A percentile compares a stretch with the other conserved stretches of the same genome.
These are phyloP conservation scores for Coemansia sp. DNA, from an alignment of 192 early-diverging fungal genomes.

Conservation along the genomic window DNA sequence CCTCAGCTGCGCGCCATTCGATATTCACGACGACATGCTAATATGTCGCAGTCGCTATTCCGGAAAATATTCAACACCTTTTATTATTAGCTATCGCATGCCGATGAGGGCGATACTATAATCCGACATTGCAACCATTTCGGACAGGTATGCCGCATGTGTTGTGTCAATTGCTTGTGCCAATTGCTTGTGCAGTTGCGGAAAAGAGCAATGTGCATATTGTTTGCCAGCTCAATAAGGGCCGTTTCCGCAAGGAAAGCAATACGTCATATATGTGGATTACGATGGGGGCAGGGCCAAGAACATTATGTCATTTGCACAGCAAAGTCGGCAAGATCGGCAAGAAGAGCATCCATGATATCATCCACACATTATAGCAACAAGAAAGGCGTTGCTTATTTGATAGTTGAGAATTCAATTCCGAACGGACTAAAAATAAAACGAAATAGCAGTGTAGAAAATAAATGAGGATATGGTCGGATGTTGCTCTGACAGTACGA, in stretches of 20 bases:
- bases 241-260: neutral
- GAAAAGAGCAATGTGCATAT: neutral
- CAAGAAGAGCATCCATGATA: neutral
- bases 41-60: neutral
- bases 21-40: neutral
- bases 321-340: neutral
- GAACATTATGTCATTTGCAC: neutral
- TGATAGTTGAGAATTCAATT: no score
- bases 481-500: neutral
- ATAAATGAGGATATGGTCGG: neutral
- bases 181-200: neutral
- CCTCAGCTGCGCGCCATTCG: neutral
- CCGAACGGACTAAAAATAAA: no score
- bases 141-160: neutral
- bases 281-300: neutral
- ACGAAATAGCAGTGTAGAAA: no score
- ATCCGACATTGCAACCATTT: neutral
- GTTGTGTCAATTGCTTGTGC: neutral
- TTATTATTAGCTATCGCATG: no score
- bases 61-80: no score
- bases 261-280: neutral
- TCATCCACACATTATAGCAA: no score
- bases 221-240: neutral
- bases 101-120: neutral
- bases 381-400: no score